Evolutionary conservation across 345 rosid species (phyloP), one percentile per base, ranked within the genome.

Genomic region (Isatis tinctoria): DNA sequence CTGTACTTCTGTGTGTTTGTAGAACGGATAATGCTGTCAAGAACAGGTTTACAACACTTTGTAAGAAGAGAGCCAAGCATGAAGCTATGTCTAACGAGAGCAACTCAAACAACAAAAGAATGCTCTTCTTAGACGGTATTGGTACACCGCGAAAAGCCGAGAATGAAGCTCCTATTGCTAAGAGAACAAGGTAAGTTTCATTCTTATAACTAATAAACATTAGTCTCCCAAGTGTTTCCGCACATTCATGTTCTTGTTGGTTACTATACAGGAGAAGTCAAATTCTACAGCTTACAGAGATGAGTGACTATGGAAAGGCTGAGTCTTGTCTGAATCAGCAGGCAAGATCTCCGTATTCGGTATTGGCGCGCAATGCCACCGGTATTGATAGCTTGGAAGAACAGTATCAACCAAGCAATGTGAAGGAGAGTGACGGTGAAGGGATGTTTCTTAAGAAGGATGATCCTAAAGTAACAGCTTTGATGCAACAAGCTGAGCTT

Each of bases 1-100:
- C 13, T 49, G 17, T 22, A 49, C 20, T 41, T 36, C 1, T 72
- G 54, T 66, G 60, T 73, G 77, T 66, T 45, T 76, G 78, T 83
- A 95, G 99, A 83, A 95, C 99, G 35, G 99, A 95, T 82, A 95
- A 95, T 82, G 99, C 97, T 60, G 99, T 92, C 70, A 95, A 95
- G 83, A 95, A 95, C 81, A 83, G 99, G 39, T 95, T 95, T 82
- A 82, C 99, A 11, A 95, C 99, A 41, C 81, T 95, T 47, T 90
- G 99, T 85, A 95, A 95, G 86, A 95, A 92, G 78, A 95, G 92
- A 80, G 97, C 97, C 9, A 95, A 86, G 78, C 85, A 83, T 62
- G 97, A 95, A 78, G 92, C 96, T 70, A 77, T 89, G 64, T 86
- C 85, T 6, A 90, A 85, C 60, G 96, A 87, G 80, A 58, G 2